These are phyloP conservation scores for Coix lacrymajobi DNA, from an alignment of 176 grass and related monocot species.

Conservation along the genomic window DNA sequence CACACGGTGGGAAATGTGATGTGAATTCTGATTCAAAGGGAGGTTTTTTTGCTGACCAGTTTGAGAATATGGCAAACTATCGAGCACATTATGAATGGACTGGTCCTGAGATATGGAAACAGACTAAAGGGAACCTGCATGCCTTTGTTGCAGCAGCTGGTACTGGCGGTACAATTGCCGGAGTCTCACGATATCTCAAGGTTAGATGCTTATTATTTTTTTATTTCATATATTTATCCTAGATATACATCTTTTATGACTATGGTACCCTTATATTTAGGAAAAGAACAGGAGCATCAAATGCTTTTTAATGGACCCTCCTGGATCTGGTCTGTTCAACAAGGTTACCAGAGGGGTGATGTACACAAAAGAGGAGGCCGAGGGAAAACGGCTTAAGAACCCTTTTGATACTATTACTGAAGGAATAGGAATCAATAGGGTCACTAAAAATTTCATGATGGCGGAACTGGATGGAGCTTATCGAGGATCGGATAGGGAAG, in stretches of 20 bases:
- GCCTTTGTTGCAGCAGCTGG: slow-evolving; percentile 88
- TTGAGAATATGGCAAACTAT: slow-evolving; percentile 95
- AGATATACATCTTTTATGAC: slow-evolving; percentile 5
- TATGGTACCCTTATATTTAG: slow-evolving; percentile 28
- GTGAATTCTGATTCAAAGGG: slow-evolving; percentile 48
- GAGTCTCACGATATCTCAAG: slow-evolving; percentile 89
- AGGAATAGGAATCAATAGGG: slow-evolving; percentile 97
- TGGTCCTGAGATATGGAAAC: slow-evolving; percentile 94
- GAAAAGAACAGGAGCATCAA: slow-evolving; percentile 74
- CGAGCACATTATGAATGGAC: slow-evolving; percentile 90
- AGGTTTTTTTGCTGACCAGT: slow-evolving; percentile 94
- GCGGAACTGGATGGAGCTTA: slow-evolving; percentile 84
- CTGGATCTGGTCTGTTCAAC: slow-evolving; percentile 92
- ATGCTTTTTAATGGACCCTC: slow-evolving; percentile 93
- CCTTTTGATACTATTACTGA: slow-evolving; percentile 96
- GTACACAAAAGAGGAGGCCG: slow-evolving; percentile 97
- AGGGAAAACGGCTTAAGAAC: slow-evolving; percentile 88
- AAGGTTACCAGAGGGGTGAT: slow-evolving; percentile 93
- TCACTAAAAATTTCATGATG: slow-evolving; percentile 92
- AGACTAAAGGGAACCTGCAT: slow-evolving; percentile 62
- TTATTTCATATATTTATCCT: slow-evolving; percentile 21
- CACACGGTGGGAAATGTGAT: not conserved
- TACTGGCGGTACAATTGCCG: slow-evolving; percentile 90
- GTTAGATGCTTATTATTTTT: slow-evolving; percentile 40
- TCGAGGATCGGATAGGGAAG: slow-evolving; percentile 80